A percentile compares a stretch with the other conserved stretches of the same genome.
phyloP scores from a whole-genome alignment of 2,329 filamentous ascomycete genomes.

The Coniella lustricola region DNA sequence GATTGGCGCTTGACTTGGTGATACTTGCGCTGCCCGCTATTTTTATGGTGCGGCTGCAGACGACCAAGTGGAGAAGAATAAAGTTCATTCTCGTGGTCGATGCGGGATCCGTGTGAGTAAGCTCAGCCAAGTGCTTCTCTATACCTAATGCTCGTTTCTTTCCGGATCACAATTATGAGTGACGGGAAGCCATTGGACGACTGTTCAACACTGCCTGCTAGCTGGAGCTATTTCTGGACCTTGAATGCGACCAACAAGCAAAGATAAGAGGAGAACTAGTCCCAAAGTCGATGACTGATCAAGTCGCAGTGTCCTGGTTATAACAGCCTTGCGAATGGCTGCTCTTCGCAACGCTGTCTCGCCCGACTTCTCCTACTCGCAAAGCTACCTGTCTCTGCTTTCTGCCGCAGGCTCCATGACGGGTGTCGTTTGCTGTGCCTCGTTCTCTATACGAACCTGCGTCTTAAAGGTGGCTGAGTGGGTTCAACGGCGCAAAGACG shows the following conservation, averaged over 20 bases:
- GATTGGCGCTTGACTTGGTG: background rate
- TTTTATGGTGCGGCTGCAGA: background rate
- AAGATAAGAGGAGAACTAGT: background rate
- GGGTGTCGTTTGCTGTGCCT: conserved; percentile 3
- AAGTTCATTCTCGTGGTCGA: background rate
- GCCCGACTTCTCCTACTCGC: conserved; percentile 6
- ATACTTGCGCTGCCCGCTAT: background rate
- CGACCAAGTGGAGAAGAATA: background rate
- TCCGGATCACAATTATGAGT: no score
- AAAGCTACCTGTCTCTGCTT: conserved; percentile 1
- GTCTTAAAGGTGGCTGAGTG: no score
- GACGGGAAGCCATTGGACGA: no score
- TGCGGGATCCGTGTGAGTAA: conserved; percentile 2
- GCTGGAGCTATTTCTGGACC: no score
- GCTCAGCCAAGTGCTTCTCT: no score
- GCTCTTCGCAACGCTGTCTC: conserved; percentile 2
- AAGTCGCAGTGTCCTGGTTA: conserved; percentile 1
- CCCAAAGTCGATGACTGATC: background rate
- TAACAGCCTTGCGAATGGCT: conserved; percentile 3
- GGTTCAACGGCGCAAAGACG: no score
- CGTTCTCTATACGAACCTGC: no score
- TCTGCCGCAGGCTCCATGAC: conserved; percentile 3
- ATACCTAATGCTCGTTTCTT: no score
- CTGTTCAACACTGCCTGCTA: no score
- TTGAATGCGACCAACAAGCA: no score